A percentile compares a stretch with the other conserved stretches of the same genome.
These are phyloP conservation scores for Pseudogymnoascus sp. DNA, from an alignment of 2,329 filamentous ascomycete genomes.

Conservation along the genomic window DNA sequence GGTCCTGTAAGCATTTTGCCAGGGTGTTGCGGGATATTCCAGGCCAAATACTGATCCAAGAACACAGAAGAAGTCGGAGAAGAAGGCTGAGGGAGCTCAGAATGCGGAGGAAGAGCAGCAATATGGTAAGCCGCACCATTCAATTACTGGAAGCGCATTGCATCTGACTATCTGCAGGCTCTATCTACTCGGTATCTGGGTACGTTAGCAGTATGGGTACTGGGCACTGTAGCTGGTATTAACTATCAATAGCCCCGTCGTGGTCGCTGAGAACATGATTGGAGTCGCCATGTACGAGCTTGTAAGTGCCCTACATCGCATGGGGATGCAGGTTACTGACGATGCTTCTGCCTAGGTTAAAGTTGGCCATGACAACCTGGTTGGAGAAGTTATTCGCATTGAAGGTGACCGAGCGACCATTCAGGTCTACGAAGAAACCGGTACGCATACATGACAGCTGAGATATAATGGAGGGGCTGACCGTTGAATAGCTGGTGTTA, in stretches of 20 bases:
- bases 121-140: constrained; percentile 40
- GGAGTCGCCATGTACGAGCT: constrained; percentile 99
- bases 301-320: constrained; percentile 46
- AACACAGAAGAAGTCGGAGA: constrained; percentile 25
- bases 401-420: constrained; percentile 92
- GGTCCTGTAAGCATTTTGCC: constrained; percentile 24
- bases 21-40: not conserved
- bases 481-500: constrained; percentile 69
- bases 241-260: constrained; percentile 64
- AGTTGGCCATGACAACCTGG: constrained; percentile 85
- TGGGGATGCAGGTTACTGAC: not conserved
- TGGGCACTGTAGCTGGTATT: constrained; percentile 15
- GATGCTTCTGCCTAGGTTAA: constrained; percentile 53
- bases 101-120: constrained; percentile 43
- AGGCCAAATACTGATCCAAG: not conserved
- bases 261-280: constrained; percentile 96
- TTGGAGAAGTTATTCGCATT: constrained; percentile 97
- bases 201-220: constrained; percentile 28
- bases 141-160: constrained; percentile 11
- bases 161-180: constrained; percentile 35
- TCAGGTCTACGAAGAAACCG: constrained; percentile 98
- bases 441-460: constrained; percentile 41
- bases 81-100: constrained; percentile 32
- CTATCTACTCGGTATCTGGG: constrained; percentile 66
- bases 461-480: constrained; percentile 15